Conservation (phyloP, 495 filamentous ascomycete species). For the Lepidopterella palustris region DNA sequence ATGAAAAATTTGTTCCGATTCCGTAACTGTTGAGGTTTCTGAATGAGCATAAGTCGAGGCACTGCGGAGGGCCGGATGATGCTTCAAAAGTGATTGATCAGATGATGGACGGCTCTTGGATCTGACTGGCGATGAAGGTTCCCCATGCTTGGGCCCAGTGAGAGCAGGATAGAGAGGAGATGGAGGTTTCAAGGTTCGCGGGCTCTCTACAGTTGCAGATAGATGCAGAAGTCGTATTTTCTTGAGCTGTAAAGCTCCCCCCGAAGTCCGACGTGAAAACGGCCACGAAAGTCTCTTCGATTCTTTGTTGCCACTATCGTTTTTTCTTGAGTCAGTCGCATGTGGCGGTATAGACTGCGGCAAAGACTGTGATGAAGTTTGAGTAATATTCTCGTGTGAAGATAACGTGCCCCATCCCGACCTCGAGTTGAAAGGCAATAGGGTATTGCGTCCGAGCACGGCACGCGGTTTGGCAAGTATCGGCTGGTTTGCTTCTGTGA, state of each 20-base stretch:
- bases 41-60: background rate
- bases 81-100: constrained; percentile 17
- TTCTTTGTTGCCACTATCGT: constrained; percentile 1
- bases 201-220: constrained; percentile 16
- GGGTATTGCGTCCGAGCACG: constrained; percentile 20
- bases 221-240: constrained; percentile 12
- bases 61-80: constrained; percentile 20
- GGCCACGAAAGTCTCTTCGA: constrained; percentile 21
- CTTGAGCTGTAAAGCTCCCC: constrained; percentile 10
- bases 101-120: constrained; percentile 10
- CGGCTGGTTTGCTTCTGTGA: background rate
- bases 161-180: constrained; percentile 13
- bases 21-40: background rate
- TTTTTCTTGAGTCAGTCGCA: constrained; percentile 1
- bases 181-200: background rate
- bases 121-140: background rate
- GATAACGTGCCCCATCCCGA: constrained; percentile 22
- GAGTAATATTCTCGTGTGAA: constrained; percentile 14
- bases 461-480: constrained; percentile 10
- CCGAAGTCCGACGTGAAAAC: constrained; percentile 18
- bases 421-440: constrained; percentile 24
- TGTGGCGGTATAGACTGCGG: constrained; percentile 7
- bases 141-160: background rate
- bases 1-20: background rate
- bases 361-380: constrained; percentile 9